Percentiles rank a stretch among this genome's conserved stretches.
phyloP scores from a whole-genome alignment of 768 basidiomycete genomes.

The Lactarius vividus region DNA sequence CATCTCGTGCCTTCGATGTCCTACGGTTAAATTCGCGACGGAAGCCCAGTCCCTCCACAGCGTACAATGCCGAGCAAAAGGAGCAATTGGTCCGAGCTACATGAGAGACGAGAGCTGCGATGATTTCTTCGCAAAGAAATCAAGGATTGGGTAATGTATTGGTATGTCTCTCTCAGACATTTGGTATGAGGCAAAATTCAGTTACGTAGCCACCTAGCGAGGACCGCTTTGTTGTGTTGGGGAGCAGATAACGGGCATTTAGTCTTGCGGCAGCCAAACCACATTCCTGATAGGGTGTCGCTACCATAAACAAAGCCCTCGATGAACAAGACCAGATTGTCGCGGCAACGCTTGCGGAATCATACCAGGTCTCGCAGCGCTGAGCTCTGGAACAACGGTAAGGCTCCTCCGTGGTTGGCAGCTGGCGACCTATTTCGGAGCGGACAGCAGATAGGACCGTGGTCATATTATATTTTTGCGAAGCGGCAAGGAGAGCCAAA shows the following conservation, averaged over 20 bases:
- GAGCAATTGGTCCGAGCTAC: background rate
- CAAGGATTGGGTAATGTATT: background rate
- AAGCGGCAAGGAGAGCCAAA: conserved; percentile 21
- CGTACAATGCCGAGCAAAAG: background rate
- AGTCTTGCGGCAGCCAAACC: no score
- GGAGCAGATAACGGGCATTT: no score
- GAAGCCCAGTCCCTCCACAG: background rate
- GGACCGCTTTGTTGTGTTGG: no score
- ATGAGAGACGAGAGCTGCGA: background rate
- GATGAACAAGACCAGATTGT: background rate
- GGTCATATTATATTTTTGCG: conserved; percentile 15
- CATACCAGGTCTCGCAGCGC: background rate
- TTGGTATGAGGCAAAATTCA: background rate
- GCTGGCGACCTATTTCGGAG: background rate
- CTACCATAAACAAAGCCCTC: background rate
- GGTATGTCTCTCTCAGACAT: background rate
- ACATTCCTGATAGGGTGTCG: no score
- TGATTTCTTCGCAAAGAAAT: background rate
- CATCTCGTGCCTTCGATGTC: background rate
- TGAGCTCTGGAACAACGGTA: background rate
- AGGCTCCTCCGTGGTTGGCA: no score
- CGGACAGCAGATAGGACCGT: background rate
- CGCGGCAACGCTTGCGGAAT: background rate
- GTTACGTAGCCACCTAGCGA: conserved; percentile 2
- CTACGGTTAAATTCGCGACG: background rate